A percentile compares a stretch with the other conserved stretches of the same genome.
Evolutionary conservation across 495 filamentous ascomycete genomes (phyloP).

Genomic region (Penicillium flavigenum): DNA sequence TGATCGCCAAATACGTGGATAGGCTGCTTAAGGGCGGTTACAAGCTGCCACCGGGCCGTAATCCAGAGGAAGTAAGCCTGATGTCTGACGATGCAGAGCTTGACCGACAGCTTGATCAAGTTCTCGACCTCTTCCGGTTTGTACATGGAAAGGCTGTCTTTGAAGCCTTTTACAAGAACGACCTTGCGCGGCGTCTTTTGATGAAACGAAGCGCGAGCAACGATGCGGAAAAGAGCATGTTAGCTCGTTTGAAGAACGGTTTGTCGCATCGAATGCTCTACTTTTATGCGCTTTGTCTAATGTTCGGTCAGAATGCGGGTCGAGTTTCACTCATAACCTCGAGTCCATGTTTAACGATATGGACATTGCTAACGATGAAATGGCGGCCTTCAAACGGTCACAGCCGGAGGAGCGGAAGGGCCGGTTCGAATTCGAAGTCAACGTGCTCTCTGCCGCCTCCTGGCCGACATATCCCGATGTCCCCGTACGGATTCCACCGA

Average conservation of each 20-base stretch:
- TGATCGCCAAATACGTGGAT: conserved; percentile 98
- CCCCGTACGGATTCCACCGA: conserved; percentile 68
- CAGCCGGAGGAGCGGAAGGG: conserved; percentile 46
- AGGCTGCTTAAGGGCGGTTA: conserved; percentile 80
- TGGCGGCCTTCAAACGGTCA: conserved; percentile 61
- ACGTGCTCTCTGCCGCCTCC: conserved; percentile 77
- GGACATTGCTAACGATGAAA: conserved; percentile 82
- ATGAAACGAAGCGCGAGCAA: conserved; percentile 89
- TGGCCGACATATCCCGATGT: conserved; percentile 93
- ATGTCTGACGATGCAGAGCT: conserved; percentile 90
- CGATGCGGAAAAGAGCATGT: conserved; percentile 94
- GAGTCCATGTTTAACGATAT: conserved; percentile 99
- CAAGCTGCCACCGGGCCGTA: conserved; percentile 57
- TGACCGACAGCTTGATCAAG: conserved; percentile 84
- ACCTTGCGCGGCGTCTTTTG: conserved; percentile 82
- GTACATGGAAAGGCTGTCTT: conserved; percentile 97
- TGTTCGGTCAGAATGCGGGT: conserved; percentile 70
- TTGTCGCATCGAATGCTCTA: conserved; percentile 13
- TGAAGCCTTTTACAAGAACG: conserved; percentile 98
- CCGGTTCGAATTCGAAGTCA: conserved; percentile 78
- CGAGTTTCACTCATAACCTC: conserved; percentile 90
- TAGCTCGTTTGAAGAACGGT: conserved; percentile 81
- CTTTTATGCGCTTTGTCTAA: conserved; percentile 8
- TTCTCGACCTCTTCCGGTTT: conserved; percentile 91
- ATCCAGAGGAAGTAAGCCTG: conserved; percentile 48